phyloP scores from a whole-genome alignment of 2,329 filamentous ascomycete genomes.

The Colletotrichum musae region DNA sequence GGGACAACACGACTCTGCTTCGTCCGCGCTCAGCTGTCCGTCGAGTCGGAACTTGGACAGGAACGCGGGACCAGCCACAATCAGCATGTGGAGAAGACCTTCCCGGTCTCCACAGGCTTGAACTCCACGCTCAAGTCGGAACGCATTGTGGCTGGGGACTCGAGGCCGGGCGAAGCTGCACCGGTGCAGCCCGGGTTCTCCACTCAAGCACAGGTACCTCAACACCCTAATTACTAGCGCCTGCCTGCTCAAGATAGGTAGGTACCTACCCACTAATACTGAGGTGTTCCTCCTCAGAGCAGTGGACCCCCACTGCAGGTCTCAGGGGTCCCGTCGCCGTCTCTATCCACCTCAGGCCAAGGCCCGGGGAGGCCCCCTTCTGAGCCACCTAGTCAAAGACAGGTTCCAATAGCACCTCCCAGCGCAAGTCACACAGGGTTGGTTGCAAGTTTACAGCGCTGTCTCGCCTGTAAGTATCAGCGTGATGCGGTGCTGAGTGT shows the following conservation, averaged over 20 bases:
- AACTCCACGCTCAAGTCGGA: background rate
- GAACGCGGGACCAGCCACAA: background rate
- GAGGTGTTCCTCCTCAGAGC: background rate
- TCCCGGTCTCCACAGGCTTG: no score
- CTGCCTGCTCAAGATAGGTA: no score
- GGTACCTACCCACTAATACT: no score
- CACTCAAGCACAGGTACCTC: no score
- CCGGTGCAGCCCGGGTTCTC: background rate
- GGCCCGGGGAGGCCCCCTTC: background rate
- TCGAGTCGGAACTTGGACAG: no score
- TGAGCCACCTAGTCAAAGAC: constrained; percentile 17
- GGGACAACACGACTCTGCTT: constrained; percentile 11
- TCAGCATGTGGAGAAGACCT: constrained; percentile 2
- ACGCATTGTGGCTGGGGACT: background rate
- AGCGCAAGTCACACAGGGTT: constrained; percentile 12
- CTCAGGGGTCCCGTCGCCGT: constrained; percentile 23
- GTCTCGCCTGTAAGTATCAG: constrained; percentile 24
- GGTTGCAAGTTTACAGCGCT: constrained; percentile 29
- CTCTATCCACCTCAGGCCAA: background rate
- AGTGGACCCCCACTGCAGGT: constrained; percentile 28
- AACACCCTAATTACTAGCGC: no score
- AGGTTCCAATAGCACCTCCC: constrained; percentile 12
- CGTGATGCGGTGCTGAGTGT: constrained; percentile 26
- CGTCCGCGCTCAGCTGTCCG: no score
- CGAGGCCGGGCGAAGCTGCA: background rate